These are phyloP conservation scores for Elsinoe australis DNA, from an alignment of 2,329 filamentous ascomycete species.

Conservation along the genomic window DNA sequence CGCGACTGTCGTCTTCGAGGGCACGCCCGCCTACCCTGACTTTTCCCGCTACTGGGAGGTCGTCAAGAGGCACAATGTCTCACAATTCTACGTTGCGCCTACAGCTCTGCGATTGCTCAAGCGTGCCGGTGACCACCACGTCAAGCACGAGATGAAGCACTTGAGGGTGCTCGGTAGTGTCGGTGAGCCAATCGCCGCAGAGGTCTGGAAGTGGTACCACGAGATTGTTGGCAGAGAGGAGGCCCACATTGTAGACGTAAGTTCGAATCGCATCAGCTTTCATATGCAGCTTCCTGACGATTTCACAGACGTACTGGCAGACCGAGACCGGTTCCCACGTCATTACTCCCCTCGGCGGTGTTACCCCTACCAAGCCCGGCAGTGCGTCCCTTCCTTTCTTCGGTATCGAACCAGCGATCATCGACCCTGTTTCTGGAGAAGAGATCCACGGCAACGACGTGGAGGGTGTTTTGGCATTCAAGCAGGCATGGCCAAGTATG, in stretches of 20 bases:
- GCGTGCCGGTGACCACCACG: slow-evolving; percentile 87
- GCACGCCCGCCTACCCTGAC: slow-evolving; percentile 92
- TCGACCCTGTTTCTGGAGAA: slow-evolving; percentile 89
- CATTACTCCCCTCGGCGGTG: slow-evolving; percentile 84
- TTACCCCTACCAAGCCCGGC: slow-evolving; percentile 94
- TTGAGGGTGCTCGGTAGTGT: slow-evolving; percentile 88
- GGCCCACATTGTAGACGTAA: slow-evolving; percentile 86
- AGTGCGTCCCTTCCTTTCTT: slow-evolving; percentile 96
- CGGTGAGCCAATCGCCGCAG: slow-evolving; percentile 92
- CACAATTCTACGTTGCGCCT: slow-evolving; percentile 96
- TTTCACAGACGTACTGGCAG: slow-evolving; percentile 93
- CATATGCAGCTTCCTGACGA: neutral
- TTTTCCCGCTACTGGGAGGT: slow-evolving; percentile 99
- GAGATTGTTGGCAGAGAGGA: slow-evolving; percentile 90
- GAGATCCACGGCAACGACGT: slow-evolving; percentile 94
- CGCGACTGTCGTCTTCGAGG: slow-evolving; percentile 93
- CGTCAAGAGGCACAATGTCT: slow-evolving; percentile 88
- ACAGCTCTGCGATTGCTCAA: slow-evolving; percentile 90
- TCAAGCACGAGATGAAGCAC: slow-evolving; percentile 81
- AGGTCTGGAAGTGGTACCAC: slow-evolving; percentile 99
- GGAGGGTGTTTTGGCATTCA: slow-evolving; percentile 93
- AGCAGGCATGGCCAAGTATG: slow-evolving; percentile 98
- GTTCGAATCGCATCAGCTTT: slow-evolving; percentile 35
- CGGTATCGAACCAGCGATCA: slow-evolving; percentile 93
- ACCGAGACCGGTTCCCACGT: slow-evolving; percentile 97